Base-by-base conservation (phyloP, 2,329 filamentous ascomycete genomes). In the Aspergillus proliferans region DNA sequence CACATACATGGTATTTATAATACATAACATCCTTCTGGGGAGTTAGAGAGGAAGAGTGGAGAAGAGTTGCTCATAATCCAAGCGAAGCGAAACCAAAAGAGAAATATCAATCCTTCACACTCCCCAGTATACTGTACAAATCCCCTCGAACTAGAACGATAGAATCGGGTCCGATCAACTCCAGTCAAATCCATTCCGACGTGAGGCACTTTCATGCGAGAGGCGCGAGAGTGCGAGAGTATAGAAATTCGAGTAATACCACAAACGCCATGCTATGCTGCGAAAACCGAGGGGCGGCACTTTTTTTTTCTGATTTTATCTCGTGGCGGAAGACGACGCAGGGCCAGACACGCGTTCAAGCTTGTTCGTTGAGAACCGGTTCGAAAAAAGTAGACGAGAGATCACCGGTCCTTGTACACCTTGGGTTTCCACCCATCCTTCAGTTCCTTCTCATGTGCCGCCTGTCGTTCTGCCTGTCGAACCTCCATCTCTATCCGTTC, bases 391-490 rank as follows among this genome's bases (percentile, higher is more conserved):
- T 39, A 41, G 22, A 45, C 40, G 9, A 22, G 43, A 50, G 46
- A 62, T 69, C 66, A 87, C 78, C 83, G 79, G 68, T 94, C 88
- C 76, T 94, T 94, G 73, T 93, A 96, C 51, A 96, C 76, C 77
- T 95, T 96, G 51, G 92, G 93, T 69, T 91, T 94, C 84, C 89
- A 96, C 0, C 92, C 93, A 55, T 89, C 85, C 66, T 86, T 83
- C 47, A 86, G 62, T 70, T 95, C 90, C 48, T 85, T 84, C 64
- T 95, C 89, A 62, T 83, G 77, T 58, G 84, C 83, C 12, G 80
- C 79, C 66, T 85, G 83, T 66, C 88, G 85, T 62, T 83, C 77
- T 51, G 84, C 80, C 51, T 87, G 83, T 56, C 84, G 79, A 38
- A 93, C 75, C 72, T 98, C 92, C 61, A 86, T 79, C 75, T 97